A percentile compares a stretch with the other conserved stretches of the same genome.
These are phyloP conservation scores for Periconia sp. DNA, from an alignment of 2,329 filamentous ascomycete species.

Conservation along the genomic window DNA sequence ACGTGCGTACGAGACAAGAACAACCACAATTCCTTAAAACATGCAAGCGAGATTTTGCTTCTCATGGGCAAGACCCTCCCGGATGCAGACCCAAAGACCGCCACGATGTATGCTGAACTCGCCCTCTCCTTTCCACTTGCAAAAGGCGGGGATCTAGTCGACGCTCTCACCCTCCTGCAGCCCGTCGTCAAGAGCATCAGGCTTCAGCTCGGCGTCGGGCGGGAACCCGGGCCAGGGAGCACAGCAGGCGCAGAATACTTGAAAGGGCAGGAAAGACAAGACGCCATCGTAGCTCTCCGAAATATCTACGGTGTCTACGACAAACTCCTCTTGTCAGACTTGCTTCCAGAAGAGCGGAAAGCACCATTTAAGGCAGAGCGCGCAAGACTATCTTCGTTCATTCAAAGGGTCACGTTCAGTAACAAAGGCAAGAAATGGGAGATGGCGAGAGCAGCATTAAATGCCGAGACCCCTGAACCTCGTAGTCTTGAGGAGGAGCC, in stretches of 20 bases:
- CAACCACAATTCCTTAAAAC: conserved; percentile 71
- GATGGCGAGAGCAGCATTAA: not conserved
- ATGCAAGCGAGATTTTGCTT: conserved; percentile 70
- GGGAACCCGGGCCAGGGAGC: conserved; percentile 4
- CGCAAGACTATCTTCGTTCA: conserved; percentile 32
- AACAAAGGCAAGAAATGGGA: conserved; percentile 10
- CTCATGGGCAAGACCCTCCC: conserved; percentile 34
- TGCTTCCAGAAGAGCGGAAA: conserved; percentile 37
- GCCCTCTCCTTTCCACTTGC: conserved; percentile 33
- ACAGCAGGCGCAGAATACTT: conserved; percentile 19
- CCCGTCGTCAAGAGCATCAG: conserved; percentile 34
- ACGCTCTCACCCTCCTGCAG: conserved; percentile 33
- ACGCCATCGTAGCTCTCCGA: conserved; percentile 33
- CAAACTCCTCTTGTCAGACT: conserved; percentile 34
- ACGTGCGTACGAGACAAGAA: conserved; percentile 77
- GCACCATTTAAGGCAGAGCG: conserved; percentile 30
- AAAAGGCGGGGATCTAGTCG: conserved; percentile 34
- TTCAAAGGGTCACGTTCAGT: conserved; percentile 27
- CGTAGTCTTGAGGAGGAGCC: not conserved
- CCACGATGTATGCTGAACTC: conserved; percentile 38
- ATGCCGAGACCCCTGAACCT: not conserved
- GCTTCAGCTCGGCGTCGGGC: conserved; percentile 38
- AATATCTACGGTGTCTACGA: conserved; percentile 40
- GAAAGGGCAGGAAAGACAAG: conserved; percentile 24
- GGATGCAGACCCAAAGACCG: conserved; percentile 37